Evolutionary conservation across 441 rosid genomes (phyloP).

Genomic region (Jatropha multifida): DNA sequence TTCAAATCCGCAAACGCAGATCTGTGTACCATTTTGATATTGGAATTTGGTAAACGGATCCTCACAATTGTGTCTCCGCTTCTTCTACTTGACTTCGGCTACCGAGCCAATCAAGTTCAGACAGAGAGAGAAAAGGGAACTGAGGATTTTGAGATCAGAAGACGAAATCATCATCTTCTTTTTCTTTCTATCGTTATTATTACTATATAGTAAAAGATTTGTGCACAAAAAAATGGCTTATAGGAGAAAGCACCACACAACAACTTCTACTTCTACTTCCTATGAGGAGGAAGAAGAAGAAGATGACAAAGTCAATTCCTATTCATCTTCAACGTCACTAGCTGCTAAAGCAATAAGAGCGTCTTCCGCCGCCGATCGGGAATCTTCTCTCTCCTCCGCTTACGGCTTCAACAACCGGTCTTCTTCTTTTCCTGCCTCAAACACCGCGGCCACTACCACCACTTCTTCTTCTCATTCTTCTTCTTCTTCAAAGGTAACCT

Average conservation of each 20-base stretch:
- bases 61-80: not conserved
- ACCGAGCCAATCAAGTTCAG: not conserved
- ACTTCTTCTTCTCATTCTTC: constrained; percentile 9
- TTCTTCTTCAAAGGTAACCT: constrained; percentile 20
- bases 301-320: constrained; percentile 17
- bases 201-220: not conserved
- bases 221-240: constrained; percentile 30
- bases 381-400: constrained; percentile 88
- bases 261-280: not conserved
- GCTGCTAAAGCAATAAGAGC: constrained; percentile 84
- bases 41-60: not conserved
- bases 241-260: constrained; percentile 26
- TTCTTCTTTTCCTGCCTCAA: constrained; percentile 36
- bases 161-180: not conserved
- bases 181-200: not conserved
- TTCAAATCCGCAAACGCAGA: not conserved
- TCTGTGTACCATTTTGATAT: not conserved
- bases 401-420: constrained; percentile 36
- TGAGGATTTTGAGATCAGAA: not conserved
- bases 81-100: not conserved
- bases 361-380: constrained; percentile 69
- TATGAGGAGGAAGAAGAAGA: constrained; percentile 8
- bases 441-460: constrained; percentile 11
- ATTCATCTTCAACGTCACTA: constrained; percentile 47
- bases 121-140: not conserved